Evolutionary conservation across 2,329 filamentous ascomycete species (phyloP), one percentile per base, ranked within the genome.

Genomic region (Paramyrothecium sp.): DNA sequence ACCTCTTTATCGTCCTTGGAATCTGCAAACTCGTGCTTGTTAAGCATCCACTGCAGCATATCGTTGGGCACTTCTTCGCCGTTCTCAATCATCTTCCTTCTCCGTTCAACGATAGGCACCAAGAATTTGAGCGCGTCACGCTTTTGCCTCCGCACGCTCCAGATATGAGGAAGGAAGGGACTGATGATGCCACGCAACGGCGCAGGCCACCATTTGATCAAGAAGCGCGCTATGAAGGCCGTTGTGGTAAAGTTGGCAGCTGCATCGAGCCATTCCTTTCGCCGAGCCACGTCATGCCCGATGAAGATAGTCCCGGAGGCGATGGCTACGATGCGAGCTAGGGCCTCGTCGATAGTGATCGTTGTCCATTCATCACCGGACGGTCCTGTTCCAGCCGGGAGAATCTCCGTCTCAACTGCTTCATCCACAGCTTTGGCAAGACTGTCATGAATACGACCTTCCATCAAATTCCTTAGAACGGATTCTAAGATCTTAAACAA

Each of bases 21-120:
- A 4, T 63, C 63, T 11, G 72, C 73, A 62, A 75, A 72, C 2
- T 66, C 61, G 22, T 75, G 69, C 0, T 67, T 65, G 20, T 78
- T 72, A 16, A 79, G 67, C 3, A 81, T 50, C 79, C 79, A 81
- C 61, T 80, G 75, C 21, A 79, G 67, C 68, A 81, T 77, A 58
- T 82, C 79, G 55, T 80, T 73, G 0, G 78, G 76, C 59, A 73
- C 73, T 21, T 67, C 60, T 10, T 30, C 26, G 26, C 26, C 26
- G 10, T 30, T 30, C 26, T 30, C 26, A 30, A 46, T 46, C 41
- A 46, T 46, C 13, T 17, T 46, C 13, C 41, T 46, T 46, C 41
- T 46, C 41, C 16, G 41, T 46, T 46, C 5, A 16, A 46, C 41
- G 41, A 46, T 46, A 7, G 41, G 41, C 41, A 46, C 41, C 41